phyloP scores from a whole-genome alignment of 768 basidiomycete species.

The Suillus discolor region DNA sequence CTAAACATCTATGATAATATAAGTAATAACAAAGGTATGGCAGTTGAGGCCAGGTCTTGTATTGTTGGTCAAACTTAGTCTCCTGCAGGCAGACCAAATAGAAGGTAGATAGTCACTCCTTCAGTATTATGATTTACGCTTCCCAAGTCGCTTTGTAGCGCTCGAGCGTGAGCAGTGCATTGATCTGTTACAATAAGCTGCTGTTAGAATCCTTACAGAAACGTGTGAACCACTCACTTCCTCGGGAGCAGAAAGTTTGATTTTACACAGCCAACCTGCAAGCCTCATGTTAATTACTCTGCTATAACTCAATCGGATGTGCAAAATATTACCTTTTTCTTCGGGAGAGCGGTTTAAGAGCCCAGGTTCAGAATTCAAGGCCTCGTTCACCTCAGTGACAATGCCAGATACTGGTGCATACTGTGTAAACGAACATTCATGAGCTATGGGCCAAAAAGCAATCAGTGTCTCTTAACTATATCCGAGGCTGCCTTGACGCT shows the following conservation, averaged over 20 bases:
- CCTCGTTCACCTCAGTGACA: constrained; percentile 77
- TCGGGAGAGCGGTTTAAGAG: constrained; percentile 90
- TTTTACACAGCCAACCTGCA: constrained; percentile 95
- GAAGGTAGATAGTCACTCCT: not conserved
- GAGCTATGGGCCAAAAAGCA: constrained; percentile 3
- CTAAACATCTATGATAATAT: constrained; percentile 3
- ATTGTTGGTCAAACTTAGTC: not conserved
- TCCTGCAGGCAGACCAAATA: not conserved
- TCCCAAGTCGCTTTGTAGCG: constrained; percentile 72
- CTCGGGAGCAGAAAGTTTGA: constrained; percentile 72
- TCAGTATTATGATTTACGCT: constrained; percentile 23
- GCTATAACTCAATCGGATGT: not conserved
- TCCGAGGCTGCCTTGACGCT: constrained; percentile 97
- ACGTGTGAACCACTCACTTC: constrained; percentile 55
- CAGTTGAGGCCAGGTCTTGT: constrained; percentile 27
- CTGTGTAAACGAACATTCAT: constrained; percentile 39
- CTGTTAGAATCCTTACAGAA: constrained; percentile 1
- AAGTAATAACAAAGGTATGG: constrained; percentile 15
- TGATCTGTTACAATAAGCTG: constrained; percentile 47
- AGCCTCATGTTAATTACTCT: not conserved
- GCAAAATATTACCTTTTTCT: constrained; percentile 61
- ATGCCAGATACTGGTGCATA: constrained; percentile 93
- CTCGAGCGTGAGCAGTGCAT: constrained; percentile 70
- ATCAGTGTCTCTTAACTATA: constrained; percentile 57
- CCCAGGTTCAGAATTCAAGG: constrained; percentile 65